These are phyloP conservation scores for Leptodermis oblonga DNA, from an alignment of 257 asterid species.

Conservation along the genomic window DNA sequence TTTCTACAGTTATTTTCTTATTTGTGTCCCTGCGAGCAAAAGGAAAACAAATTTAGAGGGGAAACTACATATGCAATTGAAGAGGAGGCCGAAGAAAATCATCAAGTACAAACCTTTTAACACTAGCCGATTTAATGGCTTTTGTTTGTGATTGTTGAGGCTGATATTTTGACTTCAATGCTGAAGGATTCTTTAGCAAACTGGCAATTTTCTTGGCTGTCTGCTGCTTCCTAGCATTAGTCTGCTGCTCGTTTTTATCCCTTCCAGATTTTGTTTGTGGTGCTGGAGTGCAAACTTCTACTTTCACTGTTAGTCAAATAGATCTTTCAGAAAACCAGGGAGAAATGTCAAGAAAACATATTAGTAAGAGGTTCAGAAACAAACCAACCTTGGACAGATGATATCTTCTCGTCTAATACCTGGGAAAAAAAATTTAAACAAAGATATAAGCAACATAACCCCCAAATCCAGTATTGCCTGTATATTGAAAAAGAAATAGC, in stretches of 20 bases:
- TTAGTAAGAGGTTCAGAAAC: neutral
- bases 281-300: constrained; percentile 65
- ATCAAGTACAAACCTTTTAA: constrained; percentile 42
- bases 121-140: constrained; percentile 47
- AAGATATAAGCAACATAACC: constrained; percentile 15
- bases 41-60: neutral
- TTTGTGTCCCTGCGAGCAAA: constrained; percentile 41
- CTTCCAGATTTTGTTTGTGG: constrained; percentile 25
- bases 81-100: neutral
- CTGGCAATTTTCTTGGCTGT: constrained; percentile 65
- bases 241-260: constrained; percentile 21
- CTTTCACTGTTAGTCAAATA: constrained; percentile 4
- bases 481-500: neutral
- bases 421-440: constrained; percentile 10
- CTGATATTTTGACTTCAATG: constrained; percentile 48
- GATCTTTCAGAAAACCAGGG: neutral
- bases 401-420: constrained; percentile 21
- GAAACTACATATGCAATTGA: neutral
- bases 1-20: constrained; percentile 42
- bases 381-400: constrained; percentile 22
- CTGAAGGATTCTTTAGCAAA: constrained; percentile 59
- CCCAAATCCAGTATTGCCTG: neutral
- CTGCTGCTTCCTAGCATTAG: constrained; percentile 41
- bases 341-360: neutral
- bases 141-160: constrained; percentile 43